A percentile compares a stretch with the other conserved stretches of the same genome.
Conservation (phyloP, 192 early-diverging fungal species). For the Linnemannia elongata region DNA sequence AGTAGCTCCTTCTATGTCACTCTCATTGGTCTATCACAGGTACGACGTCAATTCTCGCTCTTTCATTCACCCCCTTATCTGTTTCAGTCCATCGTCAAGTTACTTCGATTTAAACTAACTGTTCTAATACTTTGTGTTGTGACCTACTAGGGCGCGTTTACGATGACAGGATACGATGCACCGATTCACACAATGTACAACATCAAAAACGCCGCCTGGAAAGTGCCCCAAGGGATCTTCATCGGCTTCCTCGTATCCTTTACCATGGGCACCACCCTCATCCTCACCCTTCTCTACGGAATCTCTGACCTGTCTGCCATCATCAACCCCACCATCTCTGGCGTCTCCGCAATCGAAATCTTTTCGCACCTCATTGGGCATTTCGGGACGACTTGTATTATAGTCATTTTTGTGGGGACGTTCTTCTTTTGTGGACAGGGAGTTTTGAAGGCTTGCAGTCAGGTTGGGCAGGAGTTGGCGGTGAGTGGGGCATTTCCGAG, state of each 20-base stretch:
- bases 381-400: slow-evolving; percentile 22
- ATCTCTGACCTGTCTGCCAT: slow-evolving; percentile 16
- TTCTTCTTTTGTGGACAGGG: slow-evolving; percentile 54
- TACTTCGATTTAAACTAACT: not conserved
- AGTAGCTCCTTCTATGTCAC: slow-evolving; percentile 32
- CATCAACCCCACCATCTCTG: slow-evolving; percentile 27
- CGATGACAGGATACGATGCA: slow-evolving; percentile 38
- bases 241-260: slow-evolving; percentile 33
- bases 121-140: too few relatives aligned
- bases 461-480: slow-evolving; percentile 38
- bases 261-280: slow-evolving; percentile 23
- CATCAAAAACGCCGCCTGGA: slow-evolving; percentile 33
- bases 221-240: slow-evolving; percentile 28
- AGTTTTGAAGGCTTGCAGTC: slow-evolving; percentile 25
- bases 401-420: slow-evolving; percentile 30
- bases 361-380: slow-evolving; percentile 29
- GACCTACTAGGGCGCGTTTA: slow-evolving; percentile 27
- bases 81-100: not conserved
- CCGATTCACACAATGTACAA: slow-evolving; percentile 43
- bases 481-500: slow-evolving; percentile 29
- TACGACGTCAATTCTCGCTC: not conserved
- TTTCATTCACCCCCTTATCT: not conserved
- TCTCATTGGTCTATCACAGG: slow-evolving; percentile 44
- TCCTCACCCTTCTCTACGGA: slow-evolving; percentile 35
- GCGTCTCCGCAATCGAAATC: slow-evolving; percentile 24